Evolutionary conservation across 2,329 filamentous ascomycete species (phyloP), one percentile per base, ranked within the genome.

Genomic region (Helicocarpus griseus): DNA sequence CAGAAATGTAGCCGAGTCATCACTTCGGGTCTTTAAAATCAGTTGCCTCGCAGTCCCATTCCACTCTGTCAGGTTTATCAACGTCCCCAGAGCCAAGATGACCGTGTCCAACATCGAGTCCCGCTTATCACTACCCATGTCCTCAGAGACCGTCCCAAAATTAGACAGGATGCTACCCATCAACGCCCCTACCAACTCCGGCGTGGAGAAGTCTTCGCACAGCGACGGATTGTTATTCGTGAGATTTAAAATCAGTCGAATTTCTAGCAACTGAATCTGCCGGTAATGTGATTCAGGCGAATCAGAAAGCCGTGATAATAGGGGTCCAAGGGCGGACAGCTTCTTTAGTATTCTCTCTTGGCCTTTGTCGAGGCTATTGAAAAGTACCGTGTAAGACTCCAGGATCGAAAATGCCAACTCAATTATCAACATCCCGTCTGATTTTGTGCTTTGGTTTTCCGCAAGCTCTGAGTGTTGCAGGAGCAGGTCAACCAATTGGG

Each of bases 41-140:
- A 72, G 55, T 61, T 71, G 65, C 49, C 83, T 76, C 11, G 86
- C 83, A 21, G 74, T 66, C 14, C 81, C 73, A 61, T 83, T 89
- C 63, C 88, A 84, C 65, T 95, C 89, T 7, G 87, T 80, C 50
- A 96, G 79, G 61, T 96, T 96, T 66, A 95, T 95, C 68, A 91
- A 79, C 21, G 88, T 81, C 0, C 89, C 90, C 36, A 95, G 73
- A 49, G 87, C 79, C 39, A 96, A 76, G 46, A 95, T 79, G 13
- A 95, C 75, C 46, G 81, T 78, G 58, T 95, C 85, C 49, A 90
- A 71, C 52, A 82, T 72, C 8, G 85, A 69, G 7, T 73, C 73
- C 48, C 76, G 75, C n/a, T 79, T 74, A 28, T 71, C 67, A 9
- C 55, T 49, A 36, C 57, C 53, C 5, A 65, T 53, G 21, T 69